phyloP scores from a whole-genome alignment of 2,329 filamentous ascomycete species.

The Claviceps purpurea region DNA sequence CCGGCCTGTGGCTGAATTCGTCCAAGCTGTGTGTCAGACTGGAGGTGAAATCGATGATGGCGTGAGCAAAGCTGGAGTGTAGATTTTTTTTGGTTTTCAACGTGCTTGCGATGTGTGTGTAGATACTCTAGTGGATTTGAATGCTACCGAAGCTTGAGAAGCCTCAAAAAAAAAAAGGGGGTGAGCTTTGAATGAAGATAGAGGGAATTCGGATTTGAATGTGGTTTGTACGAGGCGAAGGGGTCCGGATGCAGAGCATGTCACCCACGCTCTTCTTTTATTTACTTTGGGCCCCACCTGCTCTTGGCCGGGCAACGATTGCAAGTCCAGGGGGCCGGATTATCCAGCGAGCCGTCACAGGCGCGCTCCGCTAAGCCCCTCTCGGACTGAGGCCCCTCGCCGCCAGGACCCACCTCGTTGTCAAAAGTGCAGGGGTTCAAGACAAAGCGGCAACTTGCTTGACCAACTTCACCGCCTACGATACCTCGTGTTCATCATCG shows the following conservation, averaged over 20 bases:
- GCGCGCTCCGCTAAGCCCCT: background rate
- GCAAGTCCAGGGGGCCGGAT: conserved; percentile 1
- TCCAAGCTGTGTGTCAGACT: conserved; percentile 22
- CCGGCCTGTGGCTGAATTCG: conserved; percentile 24
- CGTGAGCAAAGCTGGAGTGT: conserved; percentile 26
- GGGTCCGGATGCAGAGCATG: conserved; percentile 8
- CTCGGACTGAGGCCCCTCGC: background rate
- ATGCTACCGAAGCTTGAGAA: conserved; percentile 9
- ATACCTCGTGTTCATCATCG: background rate
- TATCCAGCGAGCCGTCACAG: conserved; percentile 5
- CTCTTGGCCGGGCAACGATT: conserved; percentile 23
- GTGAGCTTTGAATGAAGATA: background rate
- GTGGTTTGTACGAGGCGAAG: conserved; percentile 14
- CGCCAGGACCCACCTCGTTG: background rate
- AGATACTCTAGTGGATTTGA: background rate
- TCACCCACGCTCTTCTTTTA: conserved; percentile 25
- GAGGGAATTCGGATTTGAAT: conserved; percentile 10
- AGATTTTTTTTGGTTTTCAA: background rate
- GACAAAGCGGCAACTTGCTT: no score
- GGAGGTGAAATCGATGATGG: conserved; percentile 21
- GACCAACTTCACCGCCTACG: background rate
- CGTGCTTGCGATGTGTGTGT: background rate
- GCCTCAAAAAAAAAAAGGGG: no score
- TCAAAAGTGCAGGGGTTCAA: background rate
- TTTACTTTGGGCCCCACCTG: conserved; percentile 29